Evolutionary conservation across 139 green algal genomes (phyloP).

Genomic region (Closterium sp.): DNA sequence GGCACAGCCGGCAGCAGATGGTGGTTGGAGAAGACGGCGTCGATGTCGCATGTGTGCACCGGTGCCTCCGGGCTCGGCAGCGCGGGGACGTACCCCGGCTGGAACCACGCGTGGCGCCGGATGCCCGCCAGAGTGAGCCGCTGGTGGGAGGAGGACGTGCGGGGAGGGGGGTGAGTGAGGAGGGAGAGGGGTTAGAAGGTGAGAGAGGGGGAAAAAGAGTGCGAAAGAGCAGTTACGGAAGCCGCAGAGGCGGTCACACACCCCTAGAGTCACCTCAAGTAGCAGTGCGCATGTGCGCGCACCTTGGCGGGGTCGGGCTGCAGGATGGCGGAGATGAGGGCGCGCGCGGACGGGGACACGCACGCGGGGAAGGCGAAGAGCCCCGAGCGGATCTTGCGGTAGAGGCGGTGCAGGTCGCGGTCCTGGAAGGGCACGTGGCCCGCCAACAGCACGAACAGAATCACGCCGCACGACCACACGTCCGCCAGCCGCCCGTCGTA

Average conservation of each 20-base stretch:
- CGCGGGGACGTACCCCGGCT: slow-evolving; percentile 18
- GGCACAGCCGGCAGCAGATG: too few species aligned
- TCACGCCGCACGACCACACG: slow-evolving; percentile 74
- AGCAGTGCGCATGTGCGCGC: background rate
- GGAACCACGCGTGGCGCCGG: slow-evolving; percentile 22
- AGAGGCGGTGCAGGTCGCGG: background rate
- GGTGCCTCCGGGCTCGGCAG: background rate
- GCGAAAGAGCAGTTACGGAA: too few species aligned
- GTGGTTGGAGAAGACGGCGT: too few species aligned
- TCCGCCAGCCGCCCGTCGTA: too few species aligned
- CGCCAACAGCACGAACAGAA: slow-evolving; percentile 60
- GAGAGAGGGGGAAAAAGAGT: background rate
- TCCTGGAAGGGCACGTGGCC: slow-evolving; percentile 43
- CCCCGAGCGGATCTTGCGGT: background rate
- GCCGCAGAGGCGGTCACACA: too few species aligned
- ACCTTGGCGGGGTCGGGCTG: background rate
- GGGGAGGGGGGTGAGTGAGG: background rate
- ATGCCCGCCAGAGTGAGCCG: slow-evolving; percentile 1
- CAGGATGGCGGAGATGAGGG: background rate
- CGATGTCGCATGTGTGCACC: too few species aligned
- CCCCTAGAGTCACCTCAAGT: too few species aligned
- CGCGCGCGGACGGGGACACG: background rate
- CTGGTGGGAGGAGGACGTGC: background rate
- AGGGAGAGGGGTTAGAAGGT: background rate
- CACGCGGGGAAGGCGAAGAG: background rate